Base-by-base conservation (phyloP, 2,329 filamentous ascomycete genomes). In the Phaeomoniella chlamydospora region DNA sequence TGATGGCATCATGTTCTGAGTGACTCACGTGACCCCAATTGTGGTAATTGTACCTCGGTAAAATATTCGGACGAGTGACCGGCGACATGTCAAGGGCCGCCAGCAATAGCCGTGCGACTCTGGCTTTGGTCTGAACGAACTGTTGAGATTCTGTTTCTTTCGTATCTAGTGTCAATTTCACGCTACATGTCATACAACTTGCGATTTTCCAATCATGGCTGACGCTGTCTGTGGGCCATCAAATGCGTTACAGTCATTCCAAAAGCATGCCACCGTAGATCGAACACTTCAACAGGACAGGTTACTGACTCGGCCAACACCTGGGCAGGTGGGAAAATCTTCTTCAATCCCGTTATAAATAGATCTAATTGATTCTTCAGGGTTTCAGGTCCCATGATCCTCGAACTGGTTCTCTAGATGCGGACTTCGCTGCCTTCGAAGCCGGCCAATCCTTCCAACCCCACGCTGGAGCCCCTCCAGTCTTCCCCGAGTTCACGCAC, bases 251-350 rank as follows among this genome's bases (percentile, higher is more conserved):
- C 80, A 84, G 56, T 77, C 71, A 49, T 74, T 86, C 52, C 71
- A 79, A 48, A 76, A 79, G 48, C 80, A 85, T 54, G 62, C 72
- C 9, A 67, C 77, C 34, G 67, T 72, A 42, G 79, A 86, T 52
- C 67, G 77, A 37, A 76, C 76, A 6, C 63, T 80, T 34, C 80
- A 86, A 51, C 81, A 84, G 54, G 81, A 86, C 56, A 75, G 78
- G 35, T 49, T 65, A 22, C 39, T 40, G 9, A 60, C 66, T 6
- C 67, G 69, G 40, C 64, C 68, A 37, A 59, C 67, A 36, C 64
- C 69, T 31, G 56, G 63, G 34, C 70, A 77, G 55, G 75, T 76
- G 56, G 42, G 58, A 42, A n/a, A n/a, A n/a, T n/a, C n/a, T n/a
- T n/a, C n/a, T n/a, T n/a, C n/a, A n/a, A n/a, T n/a, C n/a, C n/a